These are phyloP conservation scores for Hypoxylon sp. DNA, from an alignment of 2,329 filamentous ascomycete species.

Conservation along the genomic window DNA sequence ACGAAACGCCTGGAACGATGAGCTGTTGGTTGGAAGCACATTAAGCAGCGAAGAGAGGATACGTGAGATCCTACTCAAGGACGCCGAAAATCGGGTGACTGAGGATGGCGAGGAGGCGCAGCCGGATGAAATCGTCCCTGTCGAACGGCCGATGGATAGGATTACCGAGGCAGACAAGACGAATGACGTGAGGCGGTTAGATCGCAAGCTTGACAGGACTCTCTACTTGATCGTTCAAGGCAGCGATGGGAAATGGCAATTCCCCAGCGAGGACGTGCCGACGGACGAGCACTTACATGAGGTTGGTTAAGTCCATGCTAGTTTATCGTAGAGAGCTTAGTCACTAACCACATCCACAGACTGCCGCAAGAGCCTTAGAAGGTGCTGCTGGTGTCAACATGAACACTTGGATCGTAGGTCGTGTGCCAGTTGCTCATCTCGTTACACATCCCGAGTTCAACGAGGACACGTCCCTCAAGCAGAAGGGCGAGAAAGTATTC, in stretches of 20 bases:
- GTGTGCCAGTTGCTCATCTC: constrained; percentile 87
- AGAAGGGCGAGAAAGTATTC: constrained; percentile 85
- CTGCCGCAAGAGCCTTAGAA: constrained; percentile 83
- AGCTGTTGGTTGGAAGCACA: constrained; percentile 81
- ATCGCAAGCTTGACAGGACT: constrained; percentile 83
- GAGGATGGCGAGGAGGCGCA: constrained; percentile 73
- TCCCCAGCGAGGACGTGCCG: constrained; percentile 80
- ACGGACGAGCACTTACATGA: constrained; percentile 83
- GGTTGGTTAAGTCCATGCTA: constrained; percentile 67
- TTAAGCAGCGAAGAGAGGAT: constrained; percentile 75
- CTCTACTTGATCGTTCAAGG: constrained; percentile 89
- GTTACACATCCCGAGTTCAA: constrained; percentile 67
- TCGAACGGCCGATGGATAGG: constrained; percentile 79
- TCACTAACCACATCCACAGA: constrained; percentile 65
- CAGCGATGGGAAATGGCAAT: constrained; percentile 81
- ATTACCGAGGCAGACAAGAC: constrained; percentile 83
- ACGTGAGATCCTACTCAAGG: constrained; percentile 78
- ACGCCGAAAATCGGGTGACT: constrained; percentile 76
- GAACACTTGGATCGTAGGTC: constrained; percentile 98
- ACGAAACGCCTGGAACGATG: constrained; percentile 88
- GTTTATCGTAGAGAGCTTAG: constrained; percentile 1
- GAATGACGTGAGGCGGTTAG: constrained; percentile 82
- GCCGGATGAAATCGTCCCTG: constrained; percentile 72
- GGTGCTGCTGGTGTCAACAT: constrained; percentile 90
- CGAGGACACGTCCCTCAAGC: constrained; percentile 59